Conservation (phyloP, 139 green algal species). For the Yamagishiella unicocca region DNA sequence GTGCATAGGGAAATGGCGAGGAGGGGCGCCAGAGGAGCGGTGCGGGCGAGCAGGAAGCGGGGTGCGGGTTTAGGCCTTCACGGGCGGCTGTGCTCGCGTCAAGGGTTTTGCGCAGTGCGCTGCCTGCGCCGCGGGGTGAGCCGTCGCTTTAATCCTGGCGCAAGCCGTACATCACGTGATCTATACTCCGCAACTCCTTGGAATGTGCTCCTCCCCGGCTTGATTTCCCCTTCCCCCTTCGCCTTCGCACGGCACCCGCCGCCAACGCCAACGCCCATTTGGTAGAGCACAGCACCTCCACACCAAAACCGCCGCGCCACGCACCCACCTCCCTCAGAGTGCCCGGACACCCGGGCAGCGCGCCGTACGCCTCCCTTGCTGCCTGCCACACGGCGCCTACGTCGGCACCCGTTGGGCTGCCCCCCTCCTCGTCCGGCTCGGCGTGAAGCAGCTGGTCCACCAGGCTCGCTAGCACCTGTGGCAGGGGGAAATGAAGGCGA, state of each 20-base stretch:
- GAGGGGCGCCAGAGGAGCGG: no score
- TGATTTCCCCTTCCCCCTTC: background rate
- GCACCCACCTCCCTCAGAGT: background rate
- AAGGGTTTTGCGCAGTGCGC: no score
- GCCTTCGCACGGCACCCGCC: background rate
- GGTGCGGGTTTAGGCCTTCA: background rate
- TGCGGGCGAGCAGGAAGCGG: background rate
- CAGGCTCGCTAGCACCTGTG: constrained; percentile 10
- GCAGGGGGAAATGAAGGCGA: no score
- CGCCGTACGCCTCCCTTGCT: constrained; percentile 10
- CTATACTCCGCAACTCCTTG: background rate
- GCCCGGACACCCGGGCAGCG: background rate
- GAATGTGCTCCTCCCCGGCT: no score
- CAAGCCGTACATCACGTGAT: background rate
- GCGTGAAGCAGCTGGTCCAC: constrained; percentile 14
- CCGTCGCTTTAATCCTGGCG: background rate
- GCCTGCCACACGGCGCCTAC: background rate
- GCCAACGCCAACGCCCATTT: background rate
- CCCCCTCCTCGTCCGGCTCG: no score
- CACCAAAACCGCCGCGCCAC: background rate
- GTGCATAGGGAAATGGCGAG: no score
- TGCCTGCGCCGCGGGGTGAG: background rate
- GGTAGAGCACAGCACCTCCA: background rate
- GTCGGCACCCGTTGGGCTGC: no score
- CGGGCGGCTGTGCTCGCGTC: no score